phyloP scores from a whole-genome alignment of 805 yeast genomes.

The Wickerhamomyces rabaulensis region DNA sequence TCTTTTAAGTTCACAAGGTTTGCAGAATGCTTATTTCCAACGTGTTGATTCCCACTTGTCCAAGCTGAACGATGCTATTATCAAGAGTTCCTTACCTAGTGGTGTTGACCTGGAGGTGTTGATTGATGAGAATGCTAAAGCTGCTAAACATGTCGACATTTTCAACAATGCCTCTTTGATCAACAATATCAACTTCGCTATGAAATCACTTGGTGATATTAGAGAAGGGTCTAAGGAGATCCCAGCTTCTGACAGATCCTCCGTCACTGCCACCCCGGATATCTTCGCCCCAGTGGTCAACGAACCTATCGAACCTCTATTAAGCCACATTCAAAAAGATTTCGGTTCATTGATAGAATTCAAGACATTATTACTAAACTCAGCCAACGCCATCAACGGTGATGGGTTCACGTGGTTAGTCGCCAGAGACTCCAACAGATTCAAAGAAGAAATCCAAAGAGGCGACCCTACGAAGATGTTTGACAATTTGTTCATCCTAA shows the following conservation, averaged over 20 bases:
- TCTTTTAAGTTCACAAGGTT: slow-evolving; percentile 39
- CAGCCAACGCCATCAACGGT: slow-evolving; percentile 72
- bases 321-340: slow-evolving; percentile 44
- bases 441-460: slow-evolving; percentile 5
- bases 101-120: slow-evolving; percentile 18
- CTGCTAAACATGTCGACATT: slow-evolving; percentile 26
- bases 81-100: slow-evolving; percentile 21
- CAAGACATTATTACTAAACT: slow-evolving; percentile 59
- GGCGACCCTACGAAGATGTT: slow-evolving; percentile 13
- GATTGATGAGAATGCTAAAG: slow-evolving; percentile 24
- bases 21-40: slow-evolving; percentile 47
- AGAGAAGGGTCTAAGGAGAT: slow-evolving; percentile 7
- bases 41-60: slow-evolving; percentile 35
- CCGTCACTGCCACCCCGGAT: slow-evolving; percentile 43
- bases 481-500: slow-evolving; percentile 58
- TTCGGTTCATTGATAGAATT: slow-evolving; percentile 78
- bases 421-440: slow-evolving; percentile 35
- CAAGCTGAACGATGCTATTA: slow-evolving; percentile 33
- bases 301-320: slow-evolving; percentile 13
- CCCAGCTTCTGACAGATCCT: slow-evolving; percentile 13
- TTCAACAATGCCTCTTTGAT: slow-evolving; percentile 36
- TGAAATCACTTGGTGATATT: slow-evolving; percentile 28
- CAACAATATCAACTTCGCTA: slow-evolving; percentile 32
- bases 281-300: slow-evolving; percentile 28
- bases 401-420: slow-evolving; percentile 91